phyloP scores from a whole-genome alignment of 257 asterid species.

The Cordia subcordata region DNA sequence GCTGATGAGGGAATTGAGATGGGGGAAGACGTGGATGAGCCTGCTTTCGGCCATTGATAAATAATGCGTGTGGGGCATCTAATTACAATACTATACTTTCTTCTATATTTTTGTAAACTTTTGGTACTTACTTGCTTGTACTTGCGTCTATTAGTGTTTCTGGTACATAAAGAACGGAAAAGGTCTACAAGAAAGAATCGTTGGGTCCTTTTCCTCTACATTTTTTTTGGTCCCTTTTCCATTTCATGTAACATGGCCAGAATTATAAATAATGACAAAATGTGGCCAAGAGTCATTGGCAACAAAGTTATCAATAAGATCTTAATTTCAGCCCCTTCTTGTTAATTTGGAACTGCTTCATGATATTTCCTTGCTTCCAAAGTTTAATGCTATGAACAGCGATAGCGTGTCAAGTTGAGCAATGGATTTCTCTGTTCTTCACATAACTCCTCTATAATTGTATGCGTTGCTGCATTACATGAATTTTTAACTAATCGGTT shows the following conservation, averaged over 20 bases:
- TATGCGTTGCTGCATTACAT: no score
- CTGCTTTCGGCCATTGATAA: conserved; percentile 35
- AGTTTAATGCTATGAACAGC: no score
- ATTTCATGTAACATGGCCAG: not conserved
- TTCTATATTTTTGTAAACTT: not conserved
- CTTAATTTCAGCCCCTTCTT: not conserved
- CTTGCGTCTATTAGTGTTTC: not conserved
- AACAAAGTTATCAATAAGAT: not conserved
- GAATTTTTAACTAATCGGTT: no score
- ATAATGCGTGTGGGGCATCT: not conserved
- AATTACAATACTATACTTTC: no score
- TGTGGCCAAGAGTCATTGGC: not conserved
- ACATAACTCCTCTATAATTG: no score
- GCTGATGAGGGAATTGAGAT: conserved; percentile 54
- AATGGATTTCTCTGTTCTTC: no score
- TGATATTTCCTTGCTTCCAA: no score
- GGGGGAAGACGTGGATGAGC: conserved; percentile 40
- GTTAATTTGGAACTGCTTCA: no score
- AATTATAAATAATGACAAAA: not conserved
- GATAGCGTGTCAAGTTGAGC: no score
- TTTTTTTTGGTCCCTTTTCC: not conserved
- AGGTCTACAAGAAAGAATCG: not conserved
- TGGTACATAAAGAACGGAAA: not conserved
- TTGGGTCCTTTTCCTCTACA: not conserved
- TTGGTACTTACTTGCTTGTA: not conserved